Evolutionary conservation across 1,139 yeast species (phyloP).

Genomic region (Blastobotrys aristatus): DNA sequence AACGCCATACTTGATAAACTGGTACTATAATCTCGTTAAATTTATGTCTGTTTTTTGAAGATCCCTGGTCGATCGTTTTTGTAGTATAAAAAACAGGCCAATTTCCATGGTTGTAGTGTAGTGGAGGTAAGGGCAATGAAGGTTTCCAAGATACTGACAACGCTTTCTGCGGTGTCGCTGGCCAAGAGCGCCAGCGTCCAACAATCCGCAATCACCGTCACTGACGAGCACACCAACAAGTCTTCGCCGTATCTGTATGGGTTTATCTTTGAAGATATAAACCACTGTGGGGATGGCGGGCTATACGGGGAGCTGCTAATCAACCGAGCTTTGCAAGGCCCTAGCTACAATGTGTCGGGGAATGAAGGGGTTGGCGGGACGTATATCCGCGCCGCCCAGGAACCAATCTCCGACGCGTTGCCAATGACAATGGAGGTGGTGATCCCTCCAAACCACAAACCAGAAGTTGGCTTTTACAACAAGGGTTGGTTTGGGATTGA

Average conservation of each 20-base stretch:
- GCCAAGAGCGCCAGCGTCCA: background rate
- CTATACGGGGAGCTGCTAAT: constrained; percentile 10
- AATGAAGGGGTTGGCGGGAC: constrained; percentile 4
- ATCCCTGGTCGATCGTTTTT: no score
- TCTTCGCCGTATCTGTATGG: constrained; percentile 10
- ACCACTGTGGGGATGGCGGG: constrained; percentile 12
- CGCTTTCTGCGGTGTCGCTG: background rate
- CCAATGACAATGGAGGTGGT: background rate
- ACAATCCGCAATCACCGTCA: background rate
- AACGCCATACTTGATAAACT: no score
- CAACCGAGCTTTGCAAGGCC: constrained; percentile 12
- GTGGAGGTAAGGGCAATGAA: no score
- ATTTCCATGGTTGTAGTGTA: no score
- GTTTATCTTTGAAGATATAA: constrained; percentile 10
- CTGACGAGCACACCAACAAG: constrained; percentile 9
- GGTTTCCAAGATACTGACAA: background rate
- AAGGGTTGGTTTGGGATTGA: constrained; percentile 8
- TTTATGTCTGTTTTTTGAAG: no score
- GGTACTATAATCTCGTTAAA: no score
- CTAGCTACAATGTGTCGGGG: background rate
- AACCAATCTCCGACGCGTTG: background rate
- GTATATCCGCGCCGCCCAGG: background rate
- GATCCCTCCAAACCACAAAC: background rate
- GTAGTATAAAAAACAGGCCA: no score
- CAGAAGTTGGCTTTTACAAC: constrained; percentile 8